Evolutionary conservation across 345 rosid genomes (phyloP), one percentile per base, ranked within the genome.

Genomic region (Passiflora organensis): DNA sequence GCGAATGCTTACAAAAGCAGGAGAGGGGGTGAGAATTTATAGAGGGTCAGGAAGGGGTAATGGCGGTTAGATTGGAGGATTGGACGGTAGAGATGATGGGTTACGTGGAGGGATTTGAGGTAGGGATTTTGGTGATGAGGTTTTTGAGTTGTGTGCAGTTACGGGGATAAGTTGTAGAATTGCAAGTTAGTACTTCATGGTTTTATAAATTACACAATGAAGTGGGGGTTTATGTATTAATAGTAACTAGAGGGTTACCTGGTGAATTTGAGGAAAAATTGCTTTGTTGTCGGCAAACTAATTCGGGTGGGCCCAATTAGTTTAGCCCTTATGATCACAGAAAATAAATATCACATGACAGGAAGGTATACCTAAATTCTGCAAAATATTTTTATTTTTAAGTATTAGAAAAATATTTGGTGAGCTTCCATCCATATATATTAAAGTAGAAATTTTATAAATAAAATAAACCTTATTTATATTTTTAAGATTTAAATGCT

Each of bases 41-140:
- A 50, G 4, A 13, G 8, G 39, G 23, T 13, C 24, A 10, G 54
- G 54, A 16, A 37, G 5, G 1, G 5, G 1, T 24, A 23, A 50
- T 24, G 54, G 37, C 54, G 20, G 39, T 50, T 32, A 21, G 54
- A 50, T 50, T 1, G 10, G 36, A 18, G 54, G 14, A 23, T 24
- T 8, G 38, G 39, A 28, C 54, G 39, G 38, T 50, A 12, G 38
- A 32, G 39, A 51, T 51, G 54, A 51, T 4, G 34, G 34, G 32
- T 6, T 1, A 32, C 39, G 39, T 51, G 39, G 24, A n/a, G 54
- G 54, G n/a, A 11, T 11, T 41, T 1, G 43, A 41, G 43, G 43
- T 6, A 13, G 0, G 13, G 39, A 36, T 36, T 36, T 3, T 28
- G 34, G 8, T 8, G 34, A 28, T 28, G 34, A 28, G 34, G 34